Base-by-base conservation (phyloP, 1,284 basidiomycete species). In the Meripilus lineatus region DNA sequence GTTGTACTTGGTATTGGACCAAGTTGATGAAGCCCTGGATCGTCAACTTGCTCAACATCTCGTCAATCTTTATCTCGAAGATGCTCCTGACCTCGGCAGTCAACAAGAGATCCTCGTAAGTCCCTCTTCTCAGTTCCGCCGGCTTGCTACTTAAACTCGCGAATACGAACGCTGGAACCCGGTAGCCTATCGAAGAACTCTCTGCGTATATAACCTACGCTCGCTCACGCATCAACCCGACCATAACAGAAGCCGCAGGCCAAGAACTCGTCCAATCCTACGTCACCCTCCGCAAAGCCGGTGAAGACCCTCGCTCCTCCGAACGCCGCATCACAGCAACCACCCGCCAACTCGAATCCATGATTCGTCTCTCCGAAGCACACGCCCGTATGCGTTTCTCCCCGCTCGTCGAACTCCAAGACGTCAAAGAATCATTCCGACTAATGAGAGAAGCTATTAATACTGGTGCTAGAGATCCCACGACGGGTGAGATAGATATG, bases 301-400 rank as follows among this genome's bases (percentile, higher is more conserved):
- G 94, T 21, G 81, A 85, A 34, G 93, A 98, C 62, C 84, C 91
- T 2, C 82, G 92, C 18, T 80, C 80, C 2, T 79, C 79, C 47
- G 94, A 98, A 66, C 89, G 92, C 58, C 84, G 95, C 10, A 99
- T 99, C 65, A 99, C 96, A 0, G 95, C 96, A 1, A 99, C 95
- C 23, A 98, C 96, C 1, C 82, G 95, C 42, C 95, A 99, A 66
- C 80, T 99, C 23, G 95, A 99, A 66, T 89, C 84, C 55, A 93
- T 99, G 85, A 98, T 99, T 60, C 89, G 96, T n/a, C 77, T 99
- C 22, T 87, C 89, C 0, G 96, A 99, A 67, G 95, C 89, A 0
- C 95, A 99, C 61, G 94, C 95, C 0, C 79, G 94, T 18, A 97
- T 98, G 94, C 80, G 93, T 1, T 87, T 96, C 64, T 88, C 86